A percentile compares a stretch with the other conserved stretches of the same genome.
These are phyloP conservation scores for Kwoniella pini DNA, from an alignment of 768 basidiomycete species.

Conservation along the genomic window DNA sequence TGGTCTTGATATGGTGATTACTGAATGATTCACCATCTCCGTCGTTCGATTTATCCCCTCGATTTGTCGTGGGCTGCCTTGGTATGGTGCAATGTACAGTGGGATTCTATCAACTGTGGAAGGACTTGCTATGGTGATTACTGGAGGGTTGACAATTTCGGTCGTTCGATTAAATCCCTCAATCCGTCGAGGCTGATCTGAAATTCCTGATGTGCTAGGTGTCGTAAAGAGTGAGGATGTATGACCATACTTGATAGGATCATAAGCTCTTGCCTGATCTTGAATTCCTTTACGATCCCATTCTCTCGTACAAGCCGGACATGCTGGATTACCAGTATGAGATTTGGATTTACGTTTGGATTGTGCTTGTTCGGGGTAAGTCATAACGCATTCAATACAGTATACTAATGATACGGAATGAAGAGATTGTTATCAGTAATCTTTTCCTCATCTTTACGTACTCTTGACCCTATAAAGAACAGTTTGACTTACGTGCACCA, in stretches of 20 bases:
- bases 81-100: too few relatives aligned
- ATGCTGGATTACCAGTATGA: background rate
- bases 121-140: too few relatives aligned
- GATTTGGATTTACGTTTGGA: background rate
- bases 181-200: too few relatives aligned
- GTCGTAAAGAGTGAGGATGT: background rate
- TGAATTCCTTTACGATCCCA: conserved; percentile 1
- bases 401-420: conserved; percentile 9
- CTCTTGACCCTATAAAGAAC: background rate
- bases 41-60: too few relatives aligned
- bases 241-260: background rate
- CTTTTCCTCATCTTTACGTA: too few relatives aligned
- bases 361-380: background rate
- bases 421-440: too few relatives aligned
- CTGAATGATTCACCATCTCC: too few relatives aligned
- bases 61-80: too few relatives aligned
- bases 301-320: conserved; percentile 19
- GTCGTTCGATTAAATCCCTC: too few relatives aligned
- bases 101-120: too few relatives aligned
- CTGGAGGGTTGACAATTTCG: too few relatives aligned
- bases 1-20: too few relatives aligned
- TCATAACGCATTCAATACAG: conserved; percentile 17
- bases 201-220: background rate
- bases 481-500: conserved; percentile 14
- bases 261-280: conserved; percentile 13